Evolutionary conservation across 129 eudicot genomes (phyloP), one percentile per base, ranked within the genome.

Genomic region (Flaveria linearis): DNA sequence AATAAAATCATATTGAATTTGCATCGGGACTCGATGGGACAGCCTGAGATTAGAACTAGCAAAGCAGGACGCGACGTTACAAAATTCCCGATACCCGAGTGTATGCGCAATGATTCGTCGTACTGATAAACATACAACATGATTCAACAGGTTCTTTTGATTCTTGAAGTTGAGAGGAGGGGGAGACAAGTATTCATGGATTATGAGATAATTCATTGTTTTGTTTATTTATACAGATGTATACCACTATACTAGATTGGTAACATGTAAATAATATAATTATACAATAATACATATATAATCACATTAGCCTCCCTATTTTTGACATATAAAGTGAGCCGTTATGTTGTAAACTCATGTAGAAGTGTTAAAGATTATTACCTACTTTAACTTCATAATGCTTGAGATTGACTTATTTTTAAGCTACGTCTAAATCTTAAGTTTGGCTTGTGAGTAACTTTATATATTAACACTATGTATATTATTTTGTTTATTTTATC

Each of bases 81-180:
- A 26, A 94, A 94, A 85, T 94, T 91, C 68, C 98, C 98, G 1
- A 82, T 94, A 30, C 98, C 98, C 0, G 98, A 91, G 80, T 94
- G 98, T 72, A 94, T 94, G 98, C 86, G 98, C 68, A 94, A 91
- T 73, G 84, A 80, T 68, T 26, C 76, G 62, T 74, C 84, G 20
- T 80, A 53, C 64, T 55, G 28, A 65, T 42, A 72, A 72, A 52
- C 66, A 5, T 41, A 39, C 72, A 49, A 43, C 46, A 72, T 64
- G 23, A 46, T 58, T 78, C 17, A 75, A 64, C 62, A 53, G 25
- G 46, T 39, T n/a, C 61, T 49, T 49, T 47, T 33, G 63, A 64
- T 76, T 76, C 66, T 74, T 58, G 69, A 60, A 46, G 46, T 42
- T 43, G 78, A 73, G 78, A 68, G 42, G 57, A 58, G 36, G 26